These are phyloP conservation scores for Elongisporangium undulatum DNA, from an alignment of 352 stramenopile genomes.

Conservation along the genomic window DNA sequence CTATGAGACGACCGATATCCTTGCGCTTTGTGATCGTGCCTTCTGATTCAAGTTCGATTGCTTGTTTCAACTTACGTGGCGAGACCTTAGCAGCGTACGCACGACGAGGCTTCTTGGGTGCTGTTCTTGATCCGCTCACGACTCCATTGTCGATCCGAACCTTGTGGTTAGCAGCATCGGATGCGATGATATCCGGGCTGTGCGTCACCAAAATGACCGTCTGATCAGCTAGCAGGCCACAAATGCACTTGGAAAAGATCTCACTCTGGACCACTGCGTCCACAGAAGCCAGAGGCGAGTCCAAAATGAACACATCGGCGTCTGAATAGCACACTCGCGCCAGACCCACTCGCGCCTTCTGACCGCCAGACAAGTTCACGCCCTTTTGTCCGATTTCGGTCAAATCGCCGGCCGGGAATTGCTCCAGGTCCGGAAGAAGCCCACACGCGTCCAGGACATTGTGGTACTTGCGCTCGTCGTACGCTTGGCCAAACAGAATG, in stretches of 20 bases:
- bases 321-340: constrained; percentile 62
- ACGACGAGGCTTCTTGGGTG: background rate
- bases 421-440: constrained; percentile 77
- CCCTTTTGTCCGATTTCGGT: constrained; percentile 95
- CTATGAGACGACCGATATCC: constrained; percentile 16
- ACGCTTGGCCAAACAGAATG: constrained; percentile 87
- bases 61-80: background rate
- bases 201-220: constrained; percentile 91
- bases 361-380: constrained; percentile 91
- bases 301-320: constrained; percentile 76
- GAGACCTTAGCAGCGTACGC: background rate
- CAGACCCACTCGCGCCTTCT: constrained; percentile 82
- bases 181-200: constrained; percentile 58
- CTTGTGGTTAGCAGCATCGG: constrained; percentile 18
- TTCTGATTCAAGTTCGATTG: background rate
- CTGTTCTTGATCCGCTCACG: background rate
- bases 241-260: constrained; percentile 65
- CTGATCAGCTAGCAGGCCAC: constrained; percentile 21
- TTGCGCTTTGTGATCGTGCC: background rate
- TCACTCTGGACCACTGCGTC: constrained; percentile 91
- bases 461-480: constrained; percentile 38
- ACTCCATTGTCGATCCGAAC: constrained; percentile 20
- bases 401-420: constrained; percentile 81
- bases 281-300: constrained; percentile 90
- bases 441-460: constrained; percentile 69